These are phyloP conservation scores for Croton setiger DNA, from an alignment of 441 rosid species.

Conservation along the genomic window DNA sequence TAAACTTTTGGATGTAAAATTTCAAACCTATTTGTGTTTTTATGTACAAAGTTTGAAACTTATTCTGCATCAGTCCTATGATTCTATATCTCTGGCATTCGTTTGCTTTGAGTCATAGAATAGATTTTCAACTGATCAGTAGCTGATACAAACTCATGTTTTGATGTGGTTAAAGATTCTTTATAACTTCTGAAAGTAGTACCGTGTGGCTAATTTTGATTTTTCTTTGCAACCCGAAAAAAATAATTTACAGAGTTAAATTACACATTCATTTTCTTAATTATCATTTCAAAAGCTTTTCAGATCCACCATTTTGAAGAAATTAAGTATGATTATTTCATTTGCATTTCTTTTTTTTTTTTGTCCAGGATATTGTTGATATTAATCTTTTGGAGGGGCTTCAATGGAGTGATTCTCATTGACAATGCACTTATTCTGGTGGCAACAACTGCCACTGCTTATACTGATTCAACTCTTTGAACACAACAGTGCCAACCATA, in stretches of 20 bases:
- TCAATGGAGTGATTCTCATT: slow-evolving; percentile 32
- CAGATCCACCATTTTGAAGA: too few species aligned
- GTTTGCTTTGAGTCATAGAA: too few species aligned
- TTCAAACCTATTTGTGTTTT: too few species aligned
- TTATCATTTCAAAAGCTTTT: neutral
- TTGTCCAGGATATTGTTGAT: slow-evolving; percentile 18
- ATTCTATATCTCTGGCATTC: too few species aligned
- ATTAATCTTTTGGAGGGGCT: slow-evolving; percentile 12
- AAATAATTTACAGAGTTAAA: neutral
- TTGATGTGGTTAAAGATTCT: neutral
- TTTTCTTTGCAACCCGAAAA: neutral
- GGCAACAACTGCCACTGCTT: slow-evolving; percentile 40
- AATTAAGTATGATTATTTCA: too few species aligned
- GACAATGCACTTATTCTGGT: slow-evolving; percentile 45
- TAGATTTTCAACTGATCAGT: too few species aligned
- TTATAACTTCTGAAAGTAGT: neutral
- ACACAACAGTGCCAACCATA: slow-evolving; percentile 21
- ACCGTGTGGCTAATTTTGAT: neutral
- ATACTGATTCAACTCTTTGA: slow-evolving; percentile 35
- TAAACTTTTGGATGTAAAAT: slow-evolving; percentile 15
- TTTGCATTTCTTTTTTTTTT: too few species aligned
- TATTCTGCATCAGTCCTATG: slow-evolving; percentile 16
- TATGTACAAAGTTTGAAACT: slow-evolving; percentile 21
- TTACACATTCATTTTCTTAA: neutral
- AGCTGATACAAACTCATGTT: neutral